Base-by-base conservation (phyloP, 805 yeast species). In the Kodamaea nitidulidarum region DNA sequence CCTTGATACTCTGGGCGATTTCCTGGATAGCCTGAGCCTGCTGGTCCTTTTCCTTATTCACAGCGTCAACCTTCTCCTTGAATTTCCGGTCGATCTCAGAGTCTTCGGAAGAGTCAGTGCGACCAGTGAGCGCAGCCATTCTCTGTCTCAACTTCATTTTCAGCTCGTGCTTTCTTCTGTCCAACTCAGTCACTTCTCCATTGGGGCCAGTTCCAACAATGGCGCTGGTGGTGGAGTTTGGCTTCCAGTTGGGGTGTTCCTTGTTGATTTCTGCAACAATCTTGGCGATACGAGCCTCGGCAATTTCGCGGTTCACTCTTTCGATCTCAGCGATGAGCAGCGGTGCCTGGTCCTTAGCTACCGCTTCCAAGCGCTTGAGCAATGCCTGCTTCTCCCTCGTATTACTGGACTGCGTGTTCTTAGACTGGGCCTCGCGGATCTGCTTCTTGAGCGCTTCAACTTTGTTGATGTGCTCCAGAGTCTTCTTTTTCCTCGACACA, bases 121-220 rank as follows among this genome's bases (percentile, higher is more conserved):
- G 83, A 4, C 96, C 96, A 0, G 97, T 90, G 52, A 91, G 73
- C 3, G 91, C 87, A 20, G 96, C 95, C 95, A 91, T 88, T 49
- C 95, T 76, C 36, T 90, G 85, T 46, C 81, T 80, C 50, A 93
- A 69, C 41, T 80, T 64, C 29, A 91, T 95, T 54, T 84, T 83
- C 30, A 86, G 81, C 49, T 76, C 81, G 28, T 91, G 93, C 51
- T 84, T 84, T 46, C 84, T 76, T 43, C 84, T 75, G 56, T 90
- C 97, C 10, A 78, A 63, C 17, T 86, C 96, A 2, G 97, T 90
- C 7, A 88, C 76, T 43, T 79, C 78, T 21, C 97, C 97, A 52
- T 83, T 79, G 34, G 88, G 83, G 6, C 97, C 98, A 4, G 93
- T 77, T 4, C 96, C 97, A 18, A 71, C 68, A 35, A 83, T 72